Percentiles rank a stretch among this genome's conserved stretches.
phyloP scores from a whole-genome alignment of 1,284 basidiomycete genomes.

The Tremellales sp. region DNA sequence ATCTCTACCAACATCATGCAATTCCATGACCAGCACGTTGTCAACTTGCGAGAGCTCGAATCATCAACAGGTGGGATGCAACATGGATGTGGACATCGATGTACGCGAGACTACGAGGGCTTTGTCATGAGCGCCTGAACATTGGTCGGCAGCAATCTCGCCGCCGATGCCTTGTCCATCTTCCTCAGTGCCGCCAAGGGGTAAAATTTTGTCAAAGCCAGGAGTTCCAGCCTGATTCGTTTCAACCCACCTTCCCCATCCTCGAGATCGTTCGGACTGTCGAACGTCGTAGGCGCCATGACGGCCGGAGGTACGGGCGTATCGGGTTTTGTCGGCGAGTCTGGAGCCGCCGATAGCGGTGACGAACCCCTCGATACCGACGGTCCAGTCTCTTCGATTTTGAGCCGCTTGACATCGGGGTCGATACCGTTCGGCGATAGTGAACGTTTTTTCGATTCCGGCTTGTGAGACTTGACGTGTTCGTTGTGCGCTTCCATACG shows the following conservation, averaged over 20 bases:
- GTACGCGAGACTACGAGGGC: no score
- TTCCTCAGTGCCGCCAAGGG: conserved; percentile 40
- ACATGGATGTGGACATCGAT: no score
- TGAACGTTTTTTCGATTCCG: neutral
- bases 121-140: conserved; percentile 38
- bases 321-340: conserved; percentile 1
- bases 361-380: conserved; percentile 11
- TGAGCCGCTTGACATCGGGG: neutral
- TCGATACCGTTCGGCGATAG: neutral
- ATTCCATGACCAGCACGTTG: no score
- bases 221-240: conserved; percentile 38
- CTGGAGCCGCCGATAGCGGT: conserved; percentile 12
- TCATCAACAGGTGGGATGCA: no score
- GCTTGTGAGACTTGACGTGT: neutral
- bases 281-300: neutral
- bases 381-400: neutral
- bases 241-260: conserved; percentile 11
- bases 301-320: neutral
- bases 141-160: conserved; percentile 32
- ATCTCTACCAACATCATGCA: no score
- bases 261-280: neutral
- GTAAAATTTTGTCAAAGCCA: conserved; percentile 43
- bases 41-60: no score
- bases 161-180: conserved; percentile 35
- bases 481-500: neutral